Percentiles rank a stretch among this genome's conserved stretches.
Evolutionary conservation across 2,329 filamentous ascomycete genomes (phyloP).

Genomic region (Ophiocordyceps camponoti-saundersi): DNA sequence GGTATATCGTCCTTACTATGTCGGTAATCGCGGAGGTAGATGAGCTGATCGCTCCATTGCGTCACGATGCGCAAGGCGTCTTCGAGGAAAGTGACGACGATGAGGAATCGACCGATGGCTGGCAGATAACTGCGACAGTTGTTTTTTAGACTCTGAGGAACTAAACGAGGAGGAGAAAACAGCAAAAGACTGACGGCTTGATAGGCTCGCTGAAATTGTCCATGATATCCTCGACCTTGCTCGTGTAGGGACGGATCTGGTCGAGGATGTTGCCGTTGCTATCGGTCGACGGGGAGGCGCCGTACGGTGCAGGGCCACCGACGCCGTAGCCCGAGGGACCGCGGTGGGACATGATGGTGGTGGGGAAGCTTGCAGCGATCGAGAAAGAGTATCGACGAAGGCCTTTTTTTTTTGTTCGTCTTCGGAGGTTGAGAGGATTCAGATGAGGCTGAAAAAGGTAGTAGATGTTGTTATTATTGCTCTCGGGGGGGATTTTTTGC

Average conservation of each 20-base stretch:
- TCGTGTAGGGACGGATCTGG: slow-evolving; percentile 82
- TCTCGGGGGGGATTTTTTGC: no score
- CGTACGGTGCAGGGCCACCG: slow-evolving; percentile 52
- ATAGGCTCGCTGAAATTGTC: slow-evolving; percentile 78
- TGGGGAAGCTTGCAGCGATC: no score
- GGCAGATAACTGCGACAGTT: slow-evolving; percentile 58
- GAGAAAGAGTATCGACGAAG: not conserved
- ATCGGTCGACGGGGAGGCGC: slow-evolving; percentile 35
- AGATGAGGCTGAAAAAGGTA: no score
- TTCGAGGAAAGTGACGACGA: slow-evolving; percentile 96
- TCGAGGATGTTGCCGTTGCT: slow-evolving; percentile 50
- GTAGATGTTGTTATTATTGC: no score
- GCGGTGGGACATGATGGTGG: slow-evolving; percentile 29
- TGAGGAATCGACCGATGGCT: slow-evolving; percentile 89
- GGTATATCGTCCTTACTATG: slow-evolving; percentile 49
- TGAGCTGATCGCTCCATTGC: slow-evolving; percentile 90
- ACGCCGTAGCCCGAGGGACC: slow-evolving; percentile 71
- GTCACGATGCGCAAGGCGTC: slow-evolving; percentile 92
- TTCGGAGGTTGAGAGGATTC: no score
- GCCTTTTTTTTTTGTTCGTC: no score
- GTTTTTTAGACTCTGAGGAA: not conserved
- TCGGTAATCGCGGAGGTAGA: slow-evolving; percentile 84
- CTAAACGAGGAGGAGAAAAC: not conserved
- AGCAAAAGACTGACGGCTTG: slow-evolving; percentile 54
- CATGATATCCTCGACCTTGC: slow-evolving; percentile 91